These are phyloP conservation scores for Trichosporon sp. DNA, from an alignment of 1,284 basidiomycete genomes.

Conservation along the genomic window DNA sequence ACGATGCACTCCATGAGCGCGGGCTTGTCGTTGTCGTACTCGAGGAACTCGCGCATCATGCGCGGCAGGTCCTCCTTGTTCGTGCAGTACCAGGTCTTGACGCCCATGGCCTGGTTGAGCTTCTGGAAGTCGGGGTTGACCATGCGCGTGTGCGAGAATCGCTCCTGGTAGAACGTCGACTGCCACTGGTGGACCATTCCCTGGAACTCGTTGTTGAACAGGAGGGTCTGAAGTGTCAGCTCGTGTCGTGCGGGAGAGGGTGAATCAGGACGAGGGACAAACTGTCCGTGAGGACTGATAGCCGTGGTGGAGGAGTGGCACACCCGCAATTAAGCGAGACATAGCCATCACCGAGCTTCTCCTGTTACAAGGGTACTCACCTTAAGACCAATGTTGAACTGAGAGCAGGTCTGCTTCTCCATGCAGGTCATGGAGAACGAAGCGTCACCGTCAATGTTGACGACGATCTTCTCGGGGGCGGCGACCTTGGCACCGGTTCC, in stretches of 20 bases:
- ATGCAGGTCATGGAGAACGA: conserved; percentile 99
- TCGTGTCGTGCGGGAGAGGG: conserved; percentile 47
- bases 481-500: conserved; percentile 97
- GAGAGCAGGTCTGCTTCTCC: conserved; percentile 92
- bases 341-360: neutral
- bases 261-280: conserved; percentile 33
- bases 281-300: neutral
- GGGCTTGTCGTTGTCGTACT: conserved; percentile 78
- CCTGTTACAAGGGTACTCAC: conserved; percentile 41
- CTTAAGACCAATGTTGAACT: conserved; percentile 93
- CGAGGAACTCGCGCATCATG: conserved; percentile 98
- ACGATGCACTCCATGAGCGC: conserved; percentile 89
- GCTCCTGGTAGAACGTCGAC: conserved; percentile 77
- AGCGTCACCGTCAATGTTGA: conserved; percentile 97
- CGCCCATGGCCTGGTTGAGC: conserved; percentile 85
- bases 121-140: conserved; percentile 90
- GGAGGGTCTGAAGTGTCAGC: conserved; percentile 58
- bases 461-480: conserved; percentile 86
- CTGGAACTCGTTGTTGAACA: conserved; percentile 93
- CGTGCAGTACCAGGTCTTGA: conserved; percentile 81
- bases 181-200: conserved; percentile 99
- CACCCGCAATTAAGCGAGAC: neutral
- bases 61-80: conserved; percentile 75
- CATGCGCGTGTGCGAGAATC: conserved; percentile 94
- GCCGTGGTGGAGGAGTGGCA: neutral